phyloP scores from a whole-genome alignment of 345 rosid genomes.

The Aurinia saxatilis region DNA sequence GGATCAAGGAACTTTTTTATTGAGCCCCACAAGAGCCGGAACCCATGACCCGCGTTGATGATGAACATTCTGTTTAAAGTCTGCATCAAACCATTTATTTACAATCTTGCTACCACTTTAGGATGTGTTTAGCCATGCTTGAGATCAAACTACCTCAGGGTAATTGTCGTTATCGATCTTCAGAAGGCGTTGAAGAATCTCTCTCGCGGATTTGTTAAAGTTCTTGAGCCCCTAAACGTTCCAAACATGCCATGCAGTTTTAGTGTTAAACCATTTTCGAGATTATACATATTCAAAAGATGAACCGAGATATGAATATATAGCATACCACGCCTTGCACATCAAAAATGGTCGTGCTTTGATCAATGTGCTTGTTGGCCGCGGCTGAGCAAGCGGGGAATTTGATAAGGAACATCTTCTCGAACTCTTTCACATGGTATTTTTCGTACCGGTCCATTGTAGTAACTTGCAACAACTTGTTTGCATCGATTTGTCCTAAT shows the following conservation, averaged over 20 bases:
- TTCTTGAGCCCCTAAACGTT: conserved; percentile 66
- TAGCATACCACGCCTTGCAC: conserved; percentile 95
- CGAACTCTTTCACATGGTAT: conserved; percentile 91
- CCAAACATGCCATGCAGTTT: not conserved
- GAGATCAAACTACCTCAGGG: conserved; percentile 62
- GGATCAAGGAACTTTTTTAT: conserved; percentile 80
- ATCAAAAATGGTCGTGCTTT: conserved; percentile 93
- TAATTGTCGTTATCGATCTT: conserved; percentile 81
- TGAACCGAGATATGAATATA: not conserved
- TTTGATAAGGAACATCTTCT: conserved; percentile 71
- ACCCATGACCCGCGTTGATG: conserved; percentile 91
- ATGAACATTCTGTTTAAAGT: conserved; percentile 91
- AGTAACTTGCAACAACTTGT: conserved; percentile 81
- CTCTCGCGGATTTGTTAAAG: conserved; percentile 82
- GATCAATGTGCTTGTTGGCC: conserved; percentile 91
- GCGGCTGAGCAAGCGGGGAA: conserved; percentile 90
- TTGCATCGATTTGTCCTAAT: conserved; percentile 86
- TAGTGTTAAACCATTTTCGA: not conserved
- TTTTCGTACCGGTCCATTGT: conserved; percentile 78
- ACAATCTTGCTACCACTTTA: not conserved
- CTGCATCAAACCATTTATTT: conserved; percentile 25
- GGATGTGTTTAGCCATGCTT: not conserved
- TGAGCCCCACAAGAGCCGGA: conserved; percentile 82
- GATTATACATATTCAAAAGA: not conserved
- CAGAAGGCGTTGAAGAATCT: conserved; percentile 59